These are phyloP conservation scores for Trypanosoma lewisi DNA, from an alignment of 208 protist species.

Conservation along the genomic window DNA sequence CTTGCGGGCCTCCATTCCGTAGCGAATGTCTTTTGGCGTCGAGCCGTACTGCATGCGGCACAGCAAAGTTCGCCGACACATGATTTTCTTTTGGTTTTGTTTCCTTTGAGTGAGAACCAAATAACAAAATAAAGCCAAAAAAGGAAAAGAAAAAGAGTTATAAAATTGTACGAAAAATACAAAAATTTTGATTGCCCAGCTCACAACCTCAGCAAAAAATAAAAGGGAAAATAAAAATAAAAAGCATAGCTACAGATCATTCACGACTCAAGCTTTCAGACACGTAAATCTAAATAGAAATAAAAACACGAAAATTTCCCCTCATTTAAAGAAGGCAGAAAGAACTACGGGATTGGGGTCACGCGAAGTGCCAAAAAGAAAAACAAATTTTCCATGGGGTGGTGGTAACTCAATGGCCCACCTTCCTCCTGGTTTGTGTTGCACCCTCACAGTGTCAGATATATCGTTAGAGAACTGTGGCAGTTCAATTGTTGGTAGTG, in stretches of 20 bases:
- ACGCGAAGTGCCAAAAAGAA: conserved; percentile 3
- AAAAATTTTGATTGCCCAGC: too few species aligned
- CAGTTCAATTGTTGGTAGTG: not conserved
- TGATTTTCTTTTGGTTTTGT: conserved; percentile 15
- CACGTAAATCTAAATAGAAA: not conserved
- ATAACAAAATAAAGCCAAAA: conserved; percentile 8
- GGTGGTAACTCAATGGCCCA: conserved; percentile 23
- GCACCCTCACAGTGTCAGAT: not conserved
- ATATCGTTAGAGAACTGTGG: not conserved
- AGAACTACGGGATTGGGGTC: conserved; percentile 14
- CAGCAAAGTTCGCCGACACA: conserved; percentile 40
- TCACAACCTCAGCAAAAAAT: too few species aligned
- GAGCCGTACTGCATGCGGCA: conserved; percentile 74
- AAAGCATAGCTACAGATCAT: not conserved
- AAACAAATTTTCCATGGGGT: conserved; percentile 24
- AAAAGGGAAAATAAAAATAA: not conserved
- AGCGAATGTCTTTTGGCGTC: conserved; percentile 96
- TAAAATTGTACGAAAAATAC: not conserved
- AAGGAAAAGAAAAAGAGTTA: conserved; percentile 3
- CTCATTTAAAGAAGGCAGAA: conserved; percentile 5
- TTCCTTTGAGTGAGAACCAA: conserved; percentile 2
- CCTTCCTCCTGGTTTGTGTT: not conserved
- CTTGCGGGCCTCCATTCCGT: conserved; percentile 93
- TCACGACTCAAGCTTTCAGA: not conserved
- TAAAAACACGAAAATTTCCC: not conserved